Percentiles rank a stretch among this genome's conserved stretches.
These are phyloP conservation scores for Camellia granthamiana DNA, from an alignment of 148 eudicot species.

Conservation along the genomic window DNA sequence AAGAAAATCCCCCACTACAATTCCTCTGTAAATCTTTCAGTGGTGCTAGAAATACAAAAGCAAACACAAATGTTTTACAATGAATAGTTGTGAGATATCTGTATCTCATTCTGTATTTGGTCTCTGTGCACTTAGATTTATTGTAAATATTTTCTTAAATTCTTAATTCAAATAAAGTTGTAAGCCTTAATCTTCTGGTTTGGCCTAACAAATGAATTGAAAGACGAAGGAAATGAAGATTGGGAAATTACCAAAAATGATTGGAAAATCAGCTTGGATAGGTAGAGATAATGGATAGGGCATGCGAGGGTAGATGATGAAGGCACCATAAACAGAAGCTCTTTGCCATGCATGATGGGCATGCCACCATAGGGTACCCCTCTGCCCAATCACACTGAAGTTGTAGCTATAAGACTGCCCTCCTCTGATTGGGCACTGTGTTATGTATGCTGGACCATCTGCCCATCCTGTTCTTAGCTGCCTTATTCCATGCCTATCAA, in stretches of 20 bases:
- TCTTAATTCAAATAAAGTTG: too few relatives aligned
- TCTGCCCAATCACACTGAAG: constrained; percentile 33
- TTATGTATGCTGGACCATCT: constrained; percentile 54
- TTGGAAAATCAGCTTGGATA: constrained; percentile 24
- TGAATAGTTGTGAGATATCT: too few relatives aligned
- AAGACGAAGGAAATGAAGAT: neutral
- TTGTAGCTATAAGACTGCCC: constrained; percentile 45
- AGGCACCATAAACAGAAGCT: constrained; percentile 47
- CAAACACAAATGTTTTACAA: too few relatives aligned
- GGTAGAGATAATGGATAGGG: constrained; percentile 37
- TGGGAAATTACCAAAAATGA: constrained; percentile 32
- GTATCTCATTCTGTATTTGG: too few relatives aligned
- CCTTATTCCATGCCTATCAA: constrained; percentile 44
- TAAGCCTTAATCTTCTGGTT: too few relatives aligned
- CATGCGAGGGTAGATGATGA: constrained; percentile 43
- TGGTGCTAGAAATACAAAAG: too few relatives aligned
- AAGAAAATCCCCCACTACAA: too few relatives aligned
- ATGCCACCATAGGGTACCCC: constrained; percentile 52
- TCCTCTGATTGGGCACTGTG: constrained; percentile 47
- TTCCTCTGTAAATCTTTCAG: too few relatives aligned
- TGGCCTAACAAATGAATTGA: neutral
- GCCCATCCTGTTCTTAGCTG: constrained; percentile 54
- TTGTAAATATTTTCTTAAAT: too few relatives aligned
- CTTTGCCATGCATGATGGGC: constrained; percentile 49
- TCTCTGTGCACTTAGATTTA: too few relatives aligned